A percentile compares a stretch with the other conserved stretches of the same genome.
Conservation (phyloP, 1,284 basidiomycete species). For the Rhodotorula sp. region DNA sequence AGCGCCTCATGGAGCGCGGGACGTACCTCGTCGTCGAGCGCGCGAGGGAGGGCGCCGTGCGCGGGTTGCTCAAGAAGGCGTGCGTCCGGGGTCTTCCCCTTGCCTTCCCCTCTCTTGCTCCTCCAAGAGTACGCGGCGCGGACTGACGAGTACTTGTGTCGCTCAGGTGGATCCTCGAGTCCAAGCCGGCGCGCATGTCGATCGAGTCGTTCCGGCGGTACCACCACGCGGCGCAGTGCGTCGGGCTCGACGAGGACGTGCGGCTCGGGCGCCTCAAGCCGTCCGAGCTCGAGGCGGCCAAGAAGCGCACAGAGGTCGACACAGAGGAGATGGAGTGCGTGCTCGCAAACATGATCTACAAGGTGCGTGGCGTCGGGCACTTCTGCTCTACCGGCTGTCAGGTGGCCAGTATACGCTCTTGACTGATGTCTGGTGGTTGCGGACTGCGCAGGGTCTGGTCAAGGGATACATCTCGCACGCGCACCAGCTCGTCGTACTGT, state of each 20-base stretch:
- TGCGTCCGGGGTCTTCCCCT: constrained; percentile 55
- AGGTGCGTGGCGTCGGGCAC: constrained; percentile 51
- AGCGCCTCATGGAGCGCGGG: constrained; percentile 74
- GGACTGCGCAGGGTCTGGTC: constrained; percentile 65
- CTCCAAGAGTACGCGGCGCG: neutral
- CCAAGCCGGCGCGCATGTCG: constrained; percentile 72
- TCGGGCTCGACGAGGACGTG: constrained; percentile 1
- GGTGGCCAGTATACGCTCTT: neutral
- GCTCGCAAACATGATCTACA: constrained; percentile 90
- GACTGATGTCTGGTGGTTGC: neutral
- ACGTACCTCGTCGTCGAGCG: constrained; percentile 83
- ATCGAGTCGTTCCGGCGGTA: constrained; percentile 68
- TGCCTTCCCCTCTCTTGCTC: neutral
- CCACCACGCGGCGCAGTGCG: constrained; percentile 19
- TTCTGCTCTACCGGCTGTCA: no score
- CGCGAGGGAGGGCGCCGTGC: constrained; percentile 79
- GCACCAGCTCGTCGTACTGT: constrained; percentile 86
- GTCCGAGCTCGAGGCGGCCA: constrained; percentile 48
- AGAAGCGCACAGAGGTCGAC: constrained; percentile 47
- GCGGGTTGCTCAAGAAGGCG: constrained; percentile 82
- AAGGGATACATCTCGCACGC: constrained; percentile 96
- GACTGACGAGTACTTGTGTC: neutral
- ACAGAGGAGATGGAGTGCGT: constrained; percentile 88
- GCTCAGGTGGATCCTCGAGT: constrained; percentile 71
- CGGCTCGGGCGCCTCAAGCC: constrained; percentile 6